Evolutionary conservation across 176 grass and related monocot species (phyloP).

Genomic region (Olyra latifolia): DNA sequence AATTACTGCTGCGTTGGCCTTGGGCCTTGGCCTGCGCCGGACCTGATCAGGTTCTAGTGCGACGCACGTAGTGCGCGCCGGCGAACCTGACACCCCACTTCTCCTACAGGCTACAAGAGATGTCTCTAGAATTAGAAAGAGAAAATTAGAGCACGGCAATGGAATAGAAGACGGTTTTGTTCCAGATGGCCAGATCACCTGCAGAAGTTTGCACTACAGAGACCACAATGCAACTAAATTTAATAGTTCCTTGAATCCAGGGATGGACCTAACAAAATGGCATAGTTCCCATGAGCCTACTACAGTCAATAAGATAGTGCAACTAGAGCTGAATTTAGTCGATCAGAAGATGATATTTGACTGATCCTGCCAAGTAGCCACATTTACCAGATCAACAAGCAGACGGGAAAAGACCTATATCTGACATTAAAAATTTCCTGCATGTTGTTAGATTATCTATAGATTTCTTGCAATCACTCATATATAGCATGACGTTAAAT

Average conservation of each 20-base stretch:
- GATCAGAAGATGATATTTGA: background rate
- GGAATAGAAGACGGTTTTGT: background rate
- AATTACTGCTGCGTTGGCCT: too few relatives aligned
- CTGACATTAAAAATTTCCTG: background rate
- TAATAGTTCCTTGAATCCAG: background rate
- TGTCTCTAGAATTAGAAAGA: background rate
- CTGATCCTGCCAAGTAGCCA: background rate
- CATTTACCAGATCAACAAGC: background rate
- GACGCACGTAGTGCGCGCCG: too few relatives aligned
- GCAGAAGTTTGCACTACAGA: background rate
- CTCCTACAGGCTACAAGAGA: background rate
- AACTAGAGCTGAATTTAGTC: background rate
- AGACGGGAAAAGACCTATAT: background rate
- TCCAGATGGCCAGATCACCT: background rate
- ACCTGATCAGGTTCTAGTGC: too few relatives aligned
- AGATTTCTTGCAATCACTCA: background rate
- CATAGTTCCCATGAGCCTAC: background rate
- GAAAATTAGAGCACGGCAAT: background rate
- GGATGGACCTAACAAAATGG: background rate
- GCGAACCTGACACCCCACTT: too few relatives aligned
- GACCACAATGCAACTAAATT: background rate
- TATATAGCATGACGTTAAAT: background rate
- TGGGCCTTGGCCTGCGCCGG: too few relatives aligned
- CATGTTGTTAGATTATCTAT: background rate
- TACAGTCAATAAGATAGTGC: background rate